phyloP scores from a whole-genome alignment of 768 basidiomycete genomes.

The Macrolepiota dolichaula region DNA sequence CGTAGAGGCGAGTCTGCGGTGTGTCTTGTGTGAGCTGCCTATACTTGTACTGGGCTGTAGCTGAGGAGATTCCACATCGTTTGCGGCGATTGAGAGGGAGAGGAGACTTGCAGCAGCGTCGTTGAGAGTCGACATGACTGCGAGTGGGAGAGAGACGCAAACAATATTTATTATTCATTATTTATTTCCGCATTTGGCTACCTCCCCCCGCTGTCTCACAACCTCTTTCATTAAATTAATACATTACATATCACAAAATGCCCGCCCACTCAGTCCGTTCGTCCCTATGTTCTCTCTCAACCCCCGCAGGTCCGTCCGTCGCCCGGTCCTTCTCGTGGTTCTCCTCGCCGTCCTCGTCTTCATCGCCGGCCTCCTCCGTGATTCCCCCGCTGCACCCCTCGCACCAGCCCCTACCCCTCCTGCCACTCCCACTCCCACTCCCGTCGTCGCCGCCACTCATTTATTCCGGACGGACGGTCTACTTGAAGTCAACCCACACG shows the following conservation, averaged over 20 bases:
- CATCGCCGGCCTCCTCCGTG: neutral
- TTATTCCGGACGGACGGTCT: slow-evolving; percentile 34
- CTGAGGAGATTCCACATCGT: slow-evolving; percentile 22
- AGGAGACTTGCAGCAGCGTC: slow-evolving; percentile 57
- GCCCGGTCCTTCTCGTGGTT: neutral
- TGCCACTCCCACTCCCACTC: neutral
- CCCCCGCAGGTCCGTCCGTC: neutral
- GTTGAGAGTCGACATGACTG: slow-evolving; percentile 22
- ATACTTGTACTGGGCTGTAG: slow-evolving; percentile 15
- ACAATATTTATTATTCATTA: neutral
- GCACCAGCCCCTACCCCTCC: neutral
- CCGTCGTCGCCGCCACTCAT: slow-evolving; percentile 17
- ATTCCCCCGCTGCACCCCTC: neutral
- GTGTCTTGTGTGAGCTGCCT: slow-evolving; percentile 39
- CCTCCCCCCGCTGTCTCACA: neutral
- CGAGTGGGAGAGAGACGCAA: neutral
- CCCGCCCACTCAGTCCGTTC: neutral
- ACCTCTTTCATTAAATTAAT: neutral
- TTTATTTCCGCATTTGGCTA: neutral
- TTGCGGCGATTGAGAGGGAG: slow-evolving; percentile 65
- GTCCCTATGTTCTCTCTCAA: neutral
- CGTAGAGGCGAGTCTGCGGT: slow-evolving; percentile 68
- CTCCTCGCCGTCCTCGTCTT: neutral
- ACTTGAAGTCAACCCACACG: slow-evolving; percentile 35
- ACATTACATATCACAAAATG: neutral